Percentiles rank a stretch among this genome's conserved stretches.
Conservation (phyloP, 2,329 filamentous ascomycete genomes). For the Phialocephala sp. region DNA sequence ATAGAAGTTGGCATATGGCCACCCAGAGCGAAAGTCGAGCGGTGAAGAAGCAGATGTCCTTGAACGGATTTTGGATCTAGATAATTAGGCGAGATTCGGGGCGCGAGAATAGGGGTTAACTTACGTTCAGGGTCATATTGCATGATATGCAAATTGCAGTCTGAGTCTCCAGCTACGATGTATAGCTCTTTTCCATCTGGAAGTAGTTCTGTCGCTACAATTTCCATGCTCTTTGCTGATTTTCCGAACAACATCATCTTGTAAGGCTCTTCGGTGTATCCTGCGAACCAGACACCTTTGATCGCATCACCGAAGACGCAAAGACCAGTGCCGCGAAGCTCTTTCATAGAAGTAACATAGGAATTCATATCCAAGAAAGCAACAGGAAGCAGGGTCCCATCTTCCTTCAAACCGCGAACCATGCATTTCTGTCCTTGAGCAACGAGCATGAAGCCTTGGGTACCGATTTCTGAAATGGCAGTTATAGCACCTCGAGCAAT, state of each 20-base stretch:
- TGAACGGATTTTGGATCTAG: slow-evolving; percentile 91
- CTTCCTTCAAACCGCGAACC: slow-evolving; percentile 94
- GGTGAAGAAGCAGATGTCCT: slow-evolving; percentile 84
- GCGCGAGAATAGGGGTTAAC: slow-evolving; percentile 43
- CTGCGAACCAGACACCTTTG: slow-evolving; percentile 95
- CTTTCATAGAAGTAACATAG: slow-evolving; percentile 85
- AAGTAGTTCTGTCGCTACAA: slow-evolving; percentile 84
- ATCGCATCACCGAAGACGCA: slow-evolving; percentile 88
- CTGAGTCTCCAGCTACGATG: slow-evolving; percentile 81
- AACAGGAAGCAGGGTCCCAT: slow-evolving; percentile 88
- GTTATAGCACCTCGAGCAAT: slow-evolving; percentile 92
- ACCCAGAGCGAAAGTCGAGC: slow-evolving; percentile 85
- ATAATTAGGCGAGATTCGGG: slow-evolving; percentile 12
- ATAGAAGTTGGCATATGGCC: slow-evolving; percentile 77
- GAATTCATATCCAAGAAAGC: slow-evolving; percentile 98
- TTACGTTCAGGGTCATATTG: slow-evolving; percentile 94
- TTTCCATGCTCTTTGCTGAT: slow-evolving; percentile 76
- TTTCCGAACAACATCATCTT: slow-evolving; percentile 94
- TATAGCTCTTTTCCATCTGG: slow-evolving; percentile 84
- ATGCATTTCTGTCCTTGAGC: slow-evolving; percentile 97
- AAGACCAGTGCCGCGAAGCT: slow-evolving; percentile 81
- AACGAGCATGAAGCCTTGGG: slow-evolving; percentile 85
- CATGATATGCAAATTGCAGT: slow-evolving; percentile 85
- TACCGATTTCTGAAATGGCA: slow-evolving; percentile 81
- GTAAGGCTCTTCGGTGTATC: slow-evolving; percentile 96